These are phyloP conservation scores for Neurospora sp. DNA, from an alignment of 495 filamentous ascomycete species.

Conservation along the genomic window DNA sequence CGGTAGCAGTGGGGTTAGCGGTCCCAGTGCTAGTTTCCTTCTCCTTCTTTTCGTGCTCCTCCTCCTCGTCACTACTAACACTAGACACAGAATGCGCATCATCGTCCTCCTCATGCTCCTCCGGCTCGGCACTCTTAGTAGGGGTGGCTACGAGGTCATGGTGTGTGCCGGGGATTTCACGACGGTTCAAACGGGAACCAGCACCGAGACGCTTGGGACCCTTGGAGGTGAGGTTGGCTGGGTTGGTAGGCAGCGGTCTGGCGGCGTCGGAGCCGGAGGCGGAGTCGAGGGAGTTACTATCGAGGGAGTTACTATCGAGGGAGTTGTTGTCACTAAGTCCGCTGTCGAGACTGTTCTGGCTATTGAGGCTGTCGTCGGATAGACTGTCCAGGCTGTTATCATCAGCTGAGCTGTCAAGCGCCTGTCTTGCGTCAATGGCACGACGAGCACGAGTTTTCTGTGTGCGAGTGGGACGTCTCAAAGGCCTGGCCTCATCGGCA, in stretches of 20 bases:
- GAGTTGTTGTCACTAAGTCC: not conserved
- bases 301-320: not conserved
- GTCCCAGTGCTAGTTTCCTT: not conserved
- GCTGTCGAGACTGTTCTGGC: not conserved
- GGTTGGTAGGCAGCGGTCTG: not conserved
- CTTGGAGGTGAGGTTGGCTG: not conserved
- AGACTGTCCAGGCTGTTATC: not conserved
- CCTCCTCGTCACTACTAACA: not conserved
- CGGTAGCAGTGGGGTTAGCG: not conserved
- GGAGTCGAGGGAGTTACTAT: not conserved
- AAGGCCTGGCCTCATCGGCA: not conserved
- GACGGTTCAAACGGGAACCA: not conserved
- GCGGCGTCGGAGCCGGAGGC: not conserved
- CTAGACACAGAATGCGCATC: not conserved
- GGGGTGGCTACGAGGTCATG: not conserved
- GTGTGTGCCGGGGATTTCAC: not conserved
- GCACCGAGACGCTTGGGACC: not conserved
- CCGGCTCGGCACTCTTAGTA: not conserved
- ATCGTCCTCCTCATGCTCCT: not conserved
- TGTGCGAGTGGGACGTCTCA: not conserved
- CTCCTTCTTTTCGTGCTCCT: constrained; percentile 34
- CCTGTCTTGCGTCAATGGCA: not conserved
- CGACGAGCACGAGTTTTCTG: not conserved
- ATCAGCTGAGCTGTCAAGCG: not conserved
- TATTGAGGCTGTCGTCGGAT: not conserved